Evolutionary conservation across 345 rosid genomes (phyloP).

Genomic region (Brassica carinata): DNA sequence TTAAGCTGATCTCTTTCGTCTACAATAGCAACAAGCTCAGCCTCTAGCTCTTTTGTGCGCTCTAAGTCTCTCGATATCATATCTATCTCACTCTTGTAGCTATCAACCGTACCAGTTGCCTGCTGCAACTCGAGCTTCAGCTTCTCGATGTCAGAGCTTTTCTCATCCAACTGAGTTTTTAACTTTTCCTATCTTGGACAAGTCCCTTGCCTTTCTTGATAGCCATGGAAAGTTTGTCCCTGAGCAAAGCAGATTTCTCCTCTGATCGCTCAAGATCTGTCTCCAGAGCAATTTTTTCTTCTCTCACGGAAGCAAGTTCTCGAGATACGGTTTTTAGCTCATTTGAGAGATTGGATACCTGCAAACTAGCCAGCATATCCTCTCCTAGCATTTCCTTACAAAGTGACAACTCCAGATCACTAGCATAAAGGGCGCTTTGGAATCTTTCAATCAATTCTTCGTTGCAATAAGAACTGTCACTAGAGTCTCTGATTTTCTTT

Average conservation of each 20-base stretch:
- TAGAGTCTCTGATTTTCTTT: conserved; percentile 44
- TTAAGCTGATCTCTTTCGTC: conserved; percentile 62
- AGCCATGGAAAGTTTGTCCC: conserved; percentile 87
- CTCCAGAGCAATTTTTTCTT: conserved; percentile 59
- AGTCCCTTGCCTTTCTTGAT: conserved; percentile 94
- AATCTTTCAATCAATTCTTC: conserved; percentile 54
- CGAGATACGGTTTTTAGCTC: conserved; percentile 47
- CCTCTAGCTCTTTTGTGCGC: conserved; percentile 60
- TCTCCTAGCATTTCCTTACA: conserved; percentile 65
- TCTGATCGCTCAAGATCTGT: conserved; percentile 75
- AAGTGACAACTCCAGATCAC: conserved; percentile 61
- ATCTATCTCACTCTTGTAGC: conserved; percentile 57
- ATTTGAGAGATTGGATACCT: conserved; percentile 49
- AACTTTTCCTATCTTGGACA: conserved; percentile 82
- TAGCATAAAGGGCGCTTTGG: conserved; percentile 67
- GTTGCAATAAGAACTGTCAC: conserved; percentile 42
- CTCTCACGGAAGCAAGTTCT: conserved; percentile 58
- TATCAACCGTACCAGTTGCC: conserved; percentile 53
- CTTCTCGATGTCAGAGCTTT: conserved; percentile 64
- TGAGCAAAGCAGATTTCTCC: conserved; percentile 72
- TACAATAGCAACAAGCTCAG: conserved; percentile 53
- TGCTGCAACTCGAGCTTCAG: conserved; percentile 60
- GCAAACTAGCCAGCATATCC: conserved; percentile 54
- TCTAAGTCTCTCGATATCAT: conserved; percentile 56
- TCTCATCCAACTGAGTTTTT: conserved; percentile 68